These are phyloP conservation scores for Raddia guianensis DNA, from an alignment of 176 grass and related monocot species.

Conservation along the genomic window DNA sequence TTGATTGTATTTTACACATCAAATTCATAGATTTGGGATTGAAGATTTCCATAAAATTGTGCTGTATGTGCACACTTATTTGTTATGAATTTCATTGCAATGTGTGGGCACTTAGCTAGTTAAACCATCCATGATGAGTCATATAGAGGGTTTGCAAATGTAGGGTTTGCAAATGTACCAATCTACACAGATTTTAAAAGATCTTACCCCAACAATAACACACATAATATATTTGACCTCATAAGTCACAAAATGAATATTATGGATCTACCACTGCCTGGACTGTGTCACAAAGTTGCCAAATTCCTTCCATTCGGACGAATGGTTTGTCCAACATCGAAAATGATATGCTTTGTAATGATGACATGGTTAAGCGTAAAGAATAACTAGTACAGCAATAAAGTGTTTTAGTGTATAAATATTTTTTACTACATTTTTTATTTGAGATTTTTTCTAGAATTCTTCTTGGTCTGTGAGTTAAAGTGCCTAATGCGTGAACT, in stretches of 20 bases:
- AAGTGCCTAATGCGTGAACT: neutral
- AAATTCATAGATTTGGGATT: too few species aligned
- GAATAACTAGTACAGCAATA: neutral
- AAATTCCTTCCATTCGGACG: neutral
- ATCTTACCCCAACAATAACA: neutral
- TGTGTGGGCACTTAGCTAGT: too few species aligned
- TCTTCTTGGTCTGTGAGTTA: neutral
- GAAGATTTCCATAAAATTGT: too few species aligned
- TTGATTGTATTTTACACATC: too few species aligned
- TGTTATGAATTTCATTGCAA: too few species aligned
- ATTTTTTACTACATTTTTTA: neutral
- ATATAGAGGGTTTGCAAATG: neutral
- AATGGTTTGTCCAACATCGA: conserved; percentile 4
- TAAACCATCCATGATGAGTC: neutral
- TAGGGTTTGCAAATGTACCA: conserved; percentile 5
- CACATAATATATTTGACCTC: neutral
- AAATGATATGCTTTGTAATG: neutral
- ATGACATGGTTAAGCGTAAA: conserved; percentile 13
- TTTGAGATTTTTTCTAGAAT: neutral
- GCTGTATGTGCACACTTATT: too few species aligned
- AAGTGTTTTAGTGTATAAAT: neutral
- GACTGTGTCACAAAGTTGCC: neutral
- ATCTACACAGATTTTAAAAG: conserved; percentile 2
- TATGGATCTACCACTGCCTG: neutral
- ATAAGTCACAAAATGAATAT: neutral